Base-by-base conservation (phyloP, 2,329 filamentous ascomycete genomes). In the Talaromyces piceae region DNA sequence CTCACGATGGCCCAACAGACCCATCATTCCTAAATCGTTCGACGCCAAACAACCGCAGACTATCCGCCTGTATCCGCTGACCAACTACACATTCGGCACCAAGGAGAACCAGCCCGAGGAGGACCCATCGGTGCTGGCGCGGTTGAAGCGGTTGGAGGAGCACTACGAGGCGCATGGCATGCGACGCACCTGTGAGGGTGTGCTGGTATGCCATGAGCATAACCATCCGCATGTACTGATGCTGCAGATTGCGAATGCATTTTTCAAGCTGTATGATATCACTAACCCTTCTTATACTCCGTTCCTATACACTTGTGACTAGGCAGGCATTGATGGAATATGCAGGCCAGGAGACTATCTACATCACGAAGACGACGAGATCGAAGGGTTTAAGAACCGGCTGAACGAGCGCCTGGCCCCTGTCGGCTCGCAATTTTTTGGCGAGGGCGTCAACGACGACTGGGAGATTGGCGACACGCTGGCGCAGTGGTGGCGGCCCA, bases 51-150 rank as follows among this genome's bases (percentile, higher is more conserved):
- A 98, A 71, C 89, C 91, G 28, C 76, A 84, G 61, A 93, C 90
- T 2, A 91, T 98, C 64, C 87, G 88, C 49, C 81, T 98, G 23
- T 97, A 91, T 66, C 93, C 93, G 28, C 81, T 98, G 45, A 95
- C 90, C 59, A 98, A 97, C 78, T 98, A 98, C 77, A 97, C 93
- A 22, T 97, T 98, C 64, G 91, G 91, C 56, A 95, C 94, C 55
- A 98, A 98, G 73, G 93, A 97, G 76, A 94, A 88, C 20, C 93
- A 98, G 68, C 93, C 91, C 2, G 93, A 98, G 72, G 93, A 98
- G 72, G 93, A 98, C 64, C 91, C 91, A 0, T 96, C 90, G 0
- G 93, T 98, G 2, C 82, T 95, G 52, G 91, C 93, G 51, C 87
- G 93, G 2, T 77, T 98, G 58, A 91, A 91, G 75, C 84, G 93